Conservation (phyloP, 768 basidiomycete genomes). For the Amanita molliuscula region DNA sequence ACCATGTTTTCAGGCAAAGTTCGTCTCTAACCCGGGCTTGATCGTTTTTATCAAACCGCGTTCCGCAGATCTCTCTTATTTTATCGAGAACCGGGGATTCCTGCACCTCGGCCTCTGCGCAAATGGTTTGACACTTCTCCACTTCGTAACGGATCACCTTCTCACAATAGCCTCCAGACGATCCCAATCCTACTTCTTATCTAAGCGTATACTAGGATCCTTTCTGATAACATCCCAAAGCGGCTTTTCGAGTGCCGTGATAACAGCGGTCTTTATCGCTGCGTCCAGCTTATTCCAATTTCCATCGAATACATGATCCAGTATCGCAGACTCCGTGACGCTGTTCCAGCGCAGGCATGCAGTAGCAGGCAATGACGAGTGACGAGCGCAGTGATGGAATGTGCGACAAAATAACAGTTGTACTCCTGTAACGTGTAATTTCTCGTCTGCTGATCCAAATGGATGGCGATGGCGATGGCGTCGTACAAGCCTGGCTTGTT, state of each 20-base stretch:
- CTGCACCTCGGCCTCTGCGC: too few species aligned
- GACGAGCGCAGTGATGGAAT: not conserved
- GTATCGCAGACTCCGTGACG: not conserved
- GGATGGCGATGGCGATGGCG: not conserved
- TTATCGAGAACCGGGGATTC: too few species aligned
- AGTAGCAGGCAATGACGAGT: not conserved
- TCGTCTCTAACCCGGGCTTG: too few species aligned
- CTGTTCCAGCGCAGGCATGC: not conserved
- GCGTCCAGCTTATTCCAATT: not conserved
- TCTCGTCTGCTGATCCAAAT: not conserved
- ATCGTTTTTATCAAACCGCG: too few species aligned
- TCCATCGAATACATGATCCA: not conserved
- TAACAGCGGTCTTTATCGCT: not conserved
- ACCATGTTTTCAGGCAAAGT: too few species aligned
- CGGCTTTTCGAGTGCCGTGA: not conserved
- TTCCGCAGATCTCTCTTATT: too few species aligned
- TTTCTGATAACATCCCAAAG: not conserved
- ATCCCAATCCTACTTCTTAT: not conserved
- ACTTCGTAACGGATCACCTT: not conserved
- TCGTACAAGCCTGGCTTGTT: conserved; percentile 1
- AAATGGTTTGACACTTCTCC: too few species aligned
- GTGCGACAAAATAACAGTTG: conserved; percentile 3
- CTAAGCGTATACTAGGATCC: not conserved
- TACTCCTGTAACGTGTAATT: conserved; percentile 1
- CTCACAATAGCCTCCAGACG: not conserved